Percentiles rank a stretch among this genome's conserved stretches.
Evolutionary conservation across 176 grass and related monocot species (phyloP).

Genomic region (Cenchrus fungigraminus): DNA sequence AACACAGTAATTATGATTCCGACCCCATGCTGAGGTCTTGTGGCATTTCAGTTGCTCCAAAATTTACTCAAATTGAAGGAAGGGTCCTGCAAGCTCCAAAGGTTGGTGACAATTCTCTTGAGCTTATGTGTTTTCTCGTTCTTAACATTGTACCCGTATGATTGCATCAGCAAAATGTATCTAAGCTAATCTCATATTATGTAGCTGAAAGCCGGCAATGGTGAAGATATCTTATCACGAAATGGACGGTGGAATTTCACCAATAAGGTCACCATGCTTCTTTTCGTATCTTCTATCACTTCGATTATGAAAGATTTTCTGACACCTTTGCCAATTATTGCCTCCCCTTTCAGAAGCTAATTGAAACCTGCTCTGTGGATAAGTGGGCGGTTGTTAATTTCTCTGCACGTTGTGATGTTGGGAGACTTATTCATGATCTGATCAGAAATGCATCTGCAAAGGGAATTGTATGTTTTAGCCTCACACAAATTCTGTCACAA

Average conservation of each 20-base stretch:
- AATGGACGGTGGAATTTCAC: slow-evolving; percentile 88
- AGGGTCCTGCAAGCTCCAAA: slow-evolving; percentile 67
- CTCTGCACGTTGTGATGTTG: slow-evolving; percentile 67
- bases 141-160: background rate
- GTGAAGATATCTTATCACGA: slow-evolving; percentile 63
- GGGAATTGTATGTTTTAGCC: slow-evolving; percentile 72
- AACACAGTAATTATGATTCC: slow-evolving; percentile 58
- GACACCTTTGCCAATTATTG: slow-evolving; percentile 9
- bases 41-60: slow-evolving; percentile 64
- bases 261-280: slow-evolving; percentile 58
- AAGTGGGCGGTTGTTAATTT: slow-evolving; percentile 88
- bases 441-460: slow-evolving; percentile 55
- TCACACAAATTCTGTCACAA: background rate
- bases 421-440: slow-evolving; percentile 62
- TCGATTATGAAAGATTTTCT: slow-evolving; percentile 20
- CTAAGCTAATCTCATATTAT: slow-evolving; percentile 16
- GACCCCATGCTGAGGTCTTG: slow-evolving; percentile 72
- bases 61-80: slow-evolving; percentile 71
- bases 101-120: slow-evolving; percentile 43
- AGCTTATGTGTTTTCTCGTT: background rate
- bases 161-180: background rate
- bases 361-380: slow-evolving; percentile 42
- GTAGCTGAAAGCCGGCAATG: slow-evolving; percentile 70
- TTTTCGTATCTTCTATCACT: slow-evolving; percentile 9
- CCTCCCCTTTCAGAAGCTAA: slow-evolving; percentile 60